Conservation (phyloP, 2,329 filamentous ascomycete species). For the Colletotrichum spaethianum region DNA sequence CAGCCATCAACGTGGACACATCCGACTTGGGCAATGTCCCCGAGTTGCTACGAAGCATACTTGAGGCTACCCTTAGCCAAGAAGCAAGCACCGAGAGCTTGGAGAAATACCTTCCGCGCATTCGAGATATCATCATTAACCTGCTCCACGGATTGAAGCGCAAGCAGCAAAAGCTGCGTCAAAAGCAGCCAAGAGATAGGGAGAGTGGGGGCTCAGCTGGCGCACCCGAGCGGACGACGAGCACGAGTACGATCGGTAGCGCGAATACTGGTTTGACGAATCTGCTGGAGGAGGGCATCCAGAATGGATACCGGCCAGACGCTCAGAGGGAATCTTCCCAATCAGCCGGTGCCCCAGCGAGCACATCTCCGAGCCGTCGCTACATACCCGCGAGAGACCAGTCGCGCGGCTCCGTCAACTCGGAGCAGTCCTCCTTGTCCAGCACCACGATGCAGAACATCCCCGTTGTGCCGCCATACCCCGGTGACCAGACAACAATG, state of each 20-base stretch:
- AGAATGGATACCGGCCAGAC: conserved; percentile 64
- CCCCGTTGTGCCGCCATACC: conserved; percentile 81
- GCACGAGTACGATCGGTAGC: conserved; percentile 72
- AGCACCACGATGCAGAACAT: conserved; percentile 83
- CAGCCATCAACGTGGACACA: conserved; percentile 96
- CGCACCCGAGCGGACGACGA: conserved; percentile 66
- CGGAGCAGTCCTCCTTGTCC: conserved; percentile 78
- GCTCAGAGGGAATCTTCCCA: conserved; percentile 43
- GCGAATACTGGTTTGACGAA: conserved; percentile 70
- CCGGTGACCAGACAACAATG: conserved; percentile 66
- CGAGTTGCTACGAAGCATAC: conserved; percentile 88
- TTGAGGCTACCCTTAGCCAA: conserved; percentile 96
- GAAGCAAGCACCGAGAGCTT: conserved; percentile 94
- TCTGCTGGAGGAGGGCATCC: conserved; percentile 72
- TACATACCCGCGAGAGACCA: conserved; percentile 64
- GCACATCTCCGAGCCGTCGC: conserved; percentile 64
- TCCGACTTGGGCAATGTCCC: conserved; percentile 95
- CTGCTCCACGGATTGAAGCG: conserved; percentile 95
- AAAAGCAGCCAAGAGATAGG: conserved; percentile 72
- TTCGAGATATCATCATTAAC: conserved; percentile 99
- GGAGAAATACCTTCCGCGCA: conserved; percentile 92
- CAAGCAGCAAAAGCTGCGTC: conserved; percentile 90
- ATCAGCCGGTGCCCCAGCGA: conserved; percentile 44
- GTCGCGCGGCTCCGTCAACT: conserved; percentile 64
- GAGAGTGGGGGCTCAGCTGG: conserved; percentile 59